Percentiles rank a stretch among this genome's conserved stretches.
Evolutionary conservation across 495 filamentous ascomycete species (phyloP).

Genomic region (Xylaria castorea): DNA sequence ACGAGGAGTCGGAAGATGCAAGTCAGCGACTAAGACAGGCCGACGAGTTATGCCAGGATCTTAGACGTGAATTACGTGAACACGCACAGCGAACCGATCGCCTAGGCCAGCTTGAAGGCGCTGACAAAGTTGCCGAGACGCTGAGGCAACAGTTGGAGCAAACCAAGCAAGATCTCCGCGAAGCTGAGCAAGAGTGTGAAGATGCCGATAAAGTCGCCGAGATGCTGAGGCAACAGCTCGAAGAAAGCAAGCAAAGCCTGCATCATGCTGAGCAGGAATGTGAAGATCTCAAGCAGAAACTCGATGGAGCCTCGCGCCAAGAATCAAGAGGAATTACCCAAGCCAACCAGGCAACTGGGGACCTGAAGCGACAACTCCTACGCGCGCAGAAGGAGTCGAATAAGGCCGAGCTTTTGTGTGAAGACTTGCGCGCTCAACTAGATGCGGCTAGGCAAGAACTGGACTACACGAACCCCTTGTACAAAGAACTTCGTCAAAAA

Average conservation of each 20-base stretch:
- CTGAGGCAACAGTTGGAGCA: conserved; percentile 65
- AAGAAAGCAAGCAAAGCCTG: neutral
- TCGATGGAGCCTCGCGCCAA: conserved; percentile 52
- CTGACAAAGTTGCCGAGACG: conserved; percentile 74
- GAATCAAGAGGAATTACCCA: conserved; percentile 56
- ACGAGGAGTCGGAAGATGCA: conserved; percentile 74
- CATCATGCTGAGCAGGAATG: neutral
- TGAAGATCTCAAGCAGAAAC: conserved; percentile 44
- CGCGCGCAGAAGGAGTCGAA: conserved; percentile 31
- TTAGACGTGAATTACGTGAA: conserved; percentile 57
- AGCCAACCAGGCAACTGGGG: conserved; percentile 53
- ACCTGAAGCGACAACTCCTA: conserved; percentile 1
- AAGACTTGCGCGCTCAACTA: conserved; percentile 35
- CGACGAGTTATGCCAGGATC: conserved; percentile 56
- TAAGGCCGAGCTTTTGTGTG: conserved; percentile 36
- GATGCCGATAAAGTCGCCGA: conserved; percentile 23
- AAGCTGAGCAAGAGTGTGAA: conserved; percentile 50
- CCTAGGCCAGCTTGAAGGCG: conserved; percentile 74
- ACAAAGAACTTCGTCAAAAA: conserved; percentile 44
- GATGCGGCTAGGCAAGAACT: conserved; percentile 35
- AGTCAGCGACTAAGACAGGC: conserved; percentile 59
- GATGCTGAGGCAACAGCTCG: neutral
- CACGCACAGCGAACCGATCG: conserved; percentile 46
- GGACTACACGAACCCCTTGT: conserved; percentile 27
- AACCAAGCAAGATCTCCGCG: conserved; percentile 42